These are phyloP conservation scores for Gracilaria vermiculophylla DNA, from an alignment of 23 red algal genomes.

Conservation along the genomic window DNA sequence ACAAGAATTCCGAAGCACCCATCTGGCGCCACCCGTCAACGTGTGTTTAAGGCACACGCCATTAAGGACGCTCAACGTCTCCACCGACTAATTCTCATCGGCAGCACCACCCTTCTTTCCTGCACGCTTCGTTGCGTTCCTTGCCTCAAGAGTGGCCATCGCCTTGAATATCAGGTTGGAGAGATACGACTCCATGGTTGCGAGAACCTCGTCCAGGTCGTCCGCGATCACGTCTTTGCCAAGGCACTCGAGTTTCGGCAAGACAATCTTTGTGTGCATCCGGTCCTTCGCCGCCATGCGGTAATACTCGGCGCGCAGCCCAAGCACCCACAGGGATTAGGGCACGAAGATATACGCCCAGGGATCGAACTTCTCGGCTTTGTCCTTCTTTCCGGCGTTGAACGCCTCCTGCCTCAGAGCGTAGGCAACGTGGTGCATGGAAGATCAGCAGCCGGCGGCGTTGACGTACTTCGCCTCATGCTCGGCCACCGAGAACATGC, in stretches of 20 bases:
- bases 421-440: neutral
- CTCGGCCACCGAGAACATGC: neutral
- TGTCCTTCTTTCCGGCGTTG: neutral
- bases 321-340: neutral
- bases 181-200: neutral
- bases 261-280: neutral
- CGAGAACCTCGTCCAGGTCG: neutral
- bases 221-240: neutral
- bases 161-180: neutral
- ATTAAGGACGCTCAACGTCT: too few relatives aligned
- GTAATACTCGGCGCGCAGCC: neutral
- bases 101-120: neutral
- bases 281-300: neutral
- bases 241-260: neutral
- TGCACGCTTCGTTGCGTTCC: neutral
- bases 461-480: neutral
- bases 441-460: neutral
- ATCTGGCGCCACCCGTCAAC: neutral
- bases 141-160: neutral
- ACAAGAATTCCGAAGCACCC: slow-evolving; percentile 20
- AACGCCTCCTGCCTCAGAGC: neutral
- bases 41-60: too few relatives aligned
- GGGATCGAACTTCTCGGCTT: neutral
- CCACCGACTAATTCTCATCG: too few relatives aligned
- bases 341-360: neutral